Percentiles rank a stretch among this genome's conserved stretches.
Conservation (phyloP, 768 basidiomycete genomes). For the Termitomyces sp. region DNA sequence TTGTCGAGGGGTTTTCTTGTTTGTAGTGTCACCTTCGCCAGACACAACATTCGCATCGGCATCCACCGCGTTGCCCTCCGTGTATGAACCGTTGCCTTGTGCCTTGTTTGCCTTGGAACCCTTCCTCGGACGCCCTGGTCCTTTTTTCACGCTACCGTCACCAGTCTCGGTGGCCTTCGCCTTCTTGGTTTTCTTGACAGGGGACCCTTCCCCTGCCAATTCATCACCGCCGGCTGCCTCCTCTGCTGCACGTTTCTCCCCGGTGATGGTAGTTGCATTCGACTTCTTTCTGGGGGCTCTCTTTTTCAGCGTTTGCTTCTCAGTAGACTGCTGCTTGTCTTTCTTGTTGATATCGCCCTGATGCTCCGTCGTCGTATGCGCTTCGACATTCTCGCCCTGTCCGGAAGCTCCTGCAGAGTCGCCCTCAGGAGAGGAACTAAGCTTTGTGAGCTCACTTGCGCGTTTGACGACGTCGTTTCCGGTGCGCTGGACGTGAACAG, state of each 20-base stretch:
- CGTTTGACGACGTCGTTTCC: conserved; percentile 25
- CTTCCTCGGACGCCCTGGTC: conserved; percentile 14
- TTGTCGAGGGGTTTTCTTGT: conserved; percentile 6
- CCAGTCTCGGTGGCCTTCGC: conserved; percentile 10
- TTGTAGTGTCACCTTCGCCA: background rate
- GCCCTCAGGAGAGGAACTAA: conserved; percentile 1
- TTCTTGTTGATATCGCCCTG: background rate
- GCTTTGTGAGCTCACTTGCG: conserved; percentile 21
- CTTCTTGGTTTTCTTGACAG: conserved; percentile 19
- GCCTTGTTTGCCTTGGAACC: conserved; percentile 7
- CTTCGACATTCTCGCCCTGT: background rate
- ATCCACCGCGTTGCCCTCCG: background rate
- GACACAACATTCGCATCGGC: background rate
- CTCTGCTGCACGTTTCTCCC: conserved; percentile 10
- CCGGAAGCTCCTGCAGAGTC: background rate
- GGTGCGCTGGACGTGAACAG: conserved; percentile 20
- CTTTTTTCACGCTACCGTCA: conserved; percentile 11
- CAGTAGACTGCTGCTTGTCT: background rate
- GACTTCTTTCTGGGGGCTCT: conserved; percentile 8
- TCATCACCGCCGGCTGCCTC: conserved; percentile 1
- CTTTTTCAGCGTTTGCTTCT: conserved; percentile 5
- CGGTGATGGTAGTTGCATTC: conserved; percentile 2
- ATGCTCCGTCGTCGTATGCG: background rate
- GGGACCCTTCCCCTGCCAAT: conserved; percentile 14
- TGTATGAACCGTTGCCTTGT: background rate